Base-by-base conservation (phyloP, 2,329 filamentous ascomycete species). In the Arthrobotrys megalospora region DNA sequence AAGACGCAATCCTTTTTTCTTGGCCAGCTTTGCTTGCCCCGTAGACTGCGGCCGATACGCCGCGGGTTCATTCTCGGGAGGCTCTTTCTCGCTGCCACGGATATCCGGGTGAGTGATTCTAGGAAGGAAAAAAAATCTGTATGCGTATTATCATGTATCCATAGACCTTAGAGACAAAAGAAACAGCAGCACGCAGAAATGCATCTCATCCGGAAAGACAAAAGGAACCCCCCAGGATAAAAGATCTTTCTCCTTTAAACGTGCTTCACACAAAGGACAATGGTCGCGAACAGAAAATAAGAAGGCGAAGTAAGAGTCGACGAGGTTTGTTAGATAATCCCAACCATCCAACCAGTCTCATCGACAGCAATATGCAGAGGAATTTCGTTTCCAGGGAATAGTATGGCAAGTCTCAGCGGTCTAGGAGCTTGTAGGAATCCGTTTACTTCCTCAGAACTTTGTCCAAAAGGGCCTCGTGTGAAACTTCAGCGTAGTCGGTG, bases 401-500 rank as follows among this genome's bases (percentile, higher is more conserved):
- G 19, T 62, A 43, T 47, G 14, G 66, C 7, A 6, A 38, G 47
- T 19, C 12, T 38, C 28, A 38, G 21, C 14, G 8, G 50, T 19
- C 28, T 34, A 10, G 7, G 21, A 24, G 24, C n/a, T 41, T 19
- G 28, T 24, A 8, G 48, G 11, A 50, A 16, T 38, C 55, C 10
- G n/a, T 64, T 60, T 60, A 70, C 34, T 62, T 55, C 45, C 68
- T 79, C 14, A 14, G 19, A 86, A 91, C 88, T 77, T 86, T 87
- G 85, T 88, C 88, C 85, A 93, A 86, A 84, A 95, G 88, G 83
- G 87, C 88, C 80, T 92, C 90, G 85, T 90, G 91, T 87, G 94
- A 92, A 83, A 96, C 92, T 85, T 95, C 92, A 85, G 93, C 91
- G 81, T 86, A 85, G 85, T 95, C 92, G 87, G 94, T 94, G 87